Evolutionary conservation across 2,329 filamentous ascomycete species (phyloP), one percentile per base, ranked within the genome.

Genomic region (Beauveria rudraprayagi): DNA sequence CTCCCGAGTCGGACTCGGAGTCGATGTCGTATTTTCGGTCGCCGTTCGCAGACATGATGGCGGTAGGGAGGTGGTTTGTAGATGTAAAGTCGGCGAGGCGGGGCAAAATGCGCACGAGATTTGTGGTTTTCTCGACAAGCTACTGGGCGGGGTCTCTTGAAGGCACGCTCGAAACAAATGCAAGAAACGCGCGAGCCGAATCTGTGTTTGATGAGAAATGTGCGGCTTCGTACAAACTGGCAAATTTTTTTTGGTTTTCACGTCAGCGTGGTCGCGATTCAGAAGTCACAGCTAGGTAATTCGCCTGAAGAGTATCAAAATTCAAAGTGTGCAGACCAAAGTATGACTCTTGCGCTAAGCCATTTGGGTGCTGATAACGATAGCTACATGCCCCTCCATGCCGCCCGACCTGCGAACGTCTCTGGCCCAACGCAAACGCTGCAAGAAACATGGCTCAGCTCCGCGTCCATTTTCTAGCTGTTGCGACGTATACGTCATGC

Each of bases 1-100:
- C 89, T 71, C 78, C 83, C 55, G 81, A 84, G 71, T 83, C 82
- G 56, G 83, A 85, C 67, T 91, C 88, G 65, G 88, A 88, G 71
- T 91, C 88, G 69, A 91, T 83, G 70, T 90, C 84, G 75, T 84
- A 84, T 74, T 85, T 87, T 72, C 69, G 72, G 67, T 89, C 85
- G 71, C 79, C 81, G 78, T 80, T 79, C 72, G 77, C 75, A 72
- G 81, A 78, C 81, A 84, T 84, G 69, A 64, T 75, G 67, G 64
- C 66, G 68, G 71, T 46, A 10, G 44, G 46, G 22, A 16, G 22
- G 37, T 59, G 37, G 56, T 52, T 51, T 51, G 47, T 59, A 59
- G 56, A 46, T 59, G 56, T 28, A 52, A 19, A 59, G 50, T 61
- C 48, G 50, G 51, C 51, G 58, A 60, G 56, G 55, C 55, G 55